Evolutionary conservation across 169 alveolate species (phyloP).

Genomic region (Plasmodium relictum): DNA sequence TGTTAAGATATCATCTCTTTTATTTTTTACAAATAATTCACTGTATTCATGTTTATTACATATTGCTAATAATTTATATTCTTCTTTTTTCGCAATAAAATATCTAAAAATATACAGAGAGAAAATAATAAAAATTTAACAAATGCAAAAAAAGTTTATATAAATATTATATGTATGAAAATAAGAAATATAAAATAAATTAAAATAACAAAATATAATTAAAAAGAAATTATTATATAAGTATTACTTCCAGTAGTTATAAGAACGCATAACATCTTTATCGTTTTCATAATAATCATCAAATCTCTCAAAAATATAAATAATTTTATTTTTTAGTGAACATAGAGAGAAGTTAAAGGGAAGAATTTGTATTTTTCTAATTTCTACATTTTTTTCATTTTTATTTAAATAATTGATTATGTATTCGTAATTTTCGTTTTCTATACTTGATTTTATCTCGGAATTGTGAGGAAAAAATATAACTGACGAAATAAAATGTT

Average conservation of each 20-base stretch:
- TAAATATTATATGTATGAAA: neutral
- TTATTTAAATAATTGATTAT: constrained; percentile 29
- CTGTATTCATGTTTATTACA: constrained; percentile 22
- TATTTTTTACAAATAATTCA: constrained; percentile 33
- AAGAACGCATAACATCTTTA: constrained; percentile 19
- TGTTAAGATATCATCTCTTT: constrained; percentile 16
- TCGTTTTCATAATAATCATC: constrained; percentile 27
- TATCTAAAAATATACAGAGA: neutral
- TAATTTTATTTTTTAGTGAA: constrained; percentile 25
- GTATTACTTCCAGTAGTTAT: constrained; percentile 27
- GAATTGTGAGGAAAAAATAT: constrained; percentile 6
- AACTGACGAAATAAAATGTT: constrained; percentile 24
- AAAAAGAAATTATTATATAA: neutral
- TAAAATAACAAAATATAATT: neutral
- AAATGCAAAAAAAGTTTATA: neutral
- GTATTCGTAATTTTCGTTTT: constrained; percentile 3
- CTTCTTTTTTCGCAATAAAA: constrained; percentile 21
- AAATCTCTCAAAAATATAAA: constrained; percentile 23
- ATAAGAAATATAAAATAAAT: neutral
- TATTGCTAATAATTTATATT: constrained; percentile 12
- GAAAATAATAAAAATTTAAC: neutral
- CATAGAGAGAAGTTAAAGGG: constrained; percentile 25
- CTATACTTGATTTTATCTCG: neutral
- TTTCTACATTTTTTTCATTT: constrained; percentile 22
- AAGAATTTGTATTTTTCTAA: neutral